These are phyloP conservation scores for Hericium rajendrae DNA, from an alignment of 768 basidiomycete genomes.

Conservation along the genomic window DNA sequence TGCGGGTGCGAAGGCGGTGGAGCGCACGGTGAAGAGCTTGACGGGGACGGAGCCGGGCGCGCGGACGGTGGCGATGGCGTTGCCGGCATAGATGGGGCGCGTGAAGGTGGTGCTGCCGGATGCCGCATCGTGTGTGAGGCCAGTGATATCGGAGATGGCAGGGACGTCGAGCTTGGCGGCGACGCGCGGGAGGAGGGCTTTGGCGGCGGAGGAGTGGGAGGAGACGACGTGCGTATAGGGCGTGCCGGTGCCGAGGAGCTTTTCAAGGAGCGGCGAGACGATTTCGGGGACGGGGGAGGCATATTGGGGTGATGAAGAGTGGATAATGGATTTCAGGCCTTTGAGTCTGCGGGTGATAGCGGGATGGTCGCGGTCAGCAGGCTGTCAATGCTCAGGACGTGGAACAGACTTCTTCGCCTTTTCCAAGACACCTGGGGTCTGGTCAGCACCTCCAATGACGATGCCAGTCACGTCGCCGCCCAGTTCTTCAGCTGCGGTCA, in stretches of 20 bases:
- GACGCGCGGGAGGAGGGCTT: constrained; percentile 87
- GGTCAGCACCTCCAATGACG: constrained; percentile 57
- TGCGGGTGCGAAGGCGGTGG: constrained; percentile 79
- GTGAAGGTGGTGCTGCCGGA: constrained; percentile 78
- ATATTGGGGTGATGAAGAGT: constrained; percentile 65
- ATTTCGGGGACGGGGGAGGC: constrained; percentile 62
- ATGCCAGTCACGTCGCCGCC: constrained; percentile 82
- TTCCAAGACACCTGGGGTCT: constrained; percentile 56
- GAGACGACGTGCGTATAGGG: constrained; percentile 87
- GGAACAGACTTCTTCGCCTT: constrained; percentile 67
- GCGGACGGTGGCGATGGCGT: constrained; percentile 89
- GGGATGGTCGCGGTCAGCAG: neutral
- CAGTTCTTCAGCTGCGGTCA: constrained; percentile 82
- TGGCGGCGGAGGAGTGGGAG: constrained; percentile 85
- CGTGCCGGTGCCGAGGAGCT: constrained; percentile 50
- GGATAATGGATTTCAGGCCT: constrained; percentile 57
- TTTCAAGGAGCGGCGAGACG: constrained; percentile 75
- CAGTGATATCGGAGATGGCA: constrained; percentile 85
- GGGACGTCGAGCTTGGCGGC: constrained; percentile 85
- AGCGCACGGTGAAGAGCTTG: constrained; percentile 93
- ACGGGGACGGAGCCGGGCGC: constrained; percentile 65
- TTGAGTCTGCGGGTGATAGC: constrained; percentile 38
- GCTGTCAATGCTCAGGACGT: neutral
- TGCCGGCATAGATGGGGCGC: constrained; percentile 95
- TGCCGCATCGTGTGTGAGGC: constrained; percentile 60